These are phyloP conservation scores for Pleurotus eryngii DNA, from an alignment of 768 basidiomycete species.

Conservation along the genomic window DNA sequence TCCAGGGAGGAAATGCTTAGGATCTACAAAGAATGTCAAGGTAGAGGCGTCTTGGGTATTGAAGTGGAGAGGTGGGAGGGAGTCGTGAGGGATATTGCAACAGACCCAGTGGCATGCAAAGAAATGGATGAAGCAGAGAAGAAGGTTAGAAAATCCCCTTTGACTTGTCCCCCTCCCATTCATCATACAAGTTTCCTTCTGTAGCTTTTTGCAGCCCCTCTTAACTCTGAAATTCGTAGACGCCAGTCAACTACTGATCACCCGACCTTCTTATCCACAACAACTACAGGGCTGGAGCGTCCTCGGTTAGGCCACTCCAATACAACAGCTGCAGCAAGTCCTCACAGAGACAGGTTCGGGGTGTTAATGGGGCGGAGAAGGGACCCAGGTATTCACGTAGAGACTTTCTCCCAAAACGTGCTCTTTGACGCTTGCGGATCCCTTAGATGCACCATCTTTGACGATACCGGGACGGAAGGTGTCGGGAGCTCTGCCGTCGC, in stretches of 20 bases:
- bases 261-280: conserved; percentile 55
- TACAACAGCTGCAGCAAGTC: conserved; percentile 45
- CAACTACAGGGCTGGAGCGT: conserved; percentile 49
- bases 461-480: conserved; percentile 56
- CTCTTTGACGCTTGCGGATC: conserved; percentile 14
- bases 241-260: conserved; percentile 73
- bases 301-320: conserved; percentile 51
- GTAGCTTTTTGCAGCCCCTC: conserved; percentile 75
- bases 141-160: conserved; percentile 57
- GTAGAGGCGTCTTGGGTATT: conserved; percentile 69
- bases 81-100: conserved; percentile 73
- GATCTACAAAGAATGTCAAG: conserved; percentile 79
- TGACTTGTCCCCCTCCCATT: conserved; percentile 16
- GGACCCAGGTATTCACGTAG: conserved; percentile 53
- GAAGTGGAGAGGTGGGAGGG: conserved; percentile 91
- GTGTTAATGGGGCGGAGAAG: conserved; percentile 53
- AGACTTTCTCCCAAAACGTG: conserved; percentile 6
- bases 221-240: conserved; percentile 86
- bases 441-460: conserved; percentile 56
- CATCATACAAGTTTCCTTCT: conserved; percentile 21
- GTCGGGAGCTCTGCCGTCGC: conserved; percentile 52
- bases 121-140: conserved; percentile 84
- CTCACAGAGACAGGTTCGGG: conserved; percentile 67
- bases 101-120: conserved; percentile 70
- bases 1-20: conserved; percentile 81